A percentile compares a stretch with the other conserved stretches of the same genome.
Evolutionary conservation across 768 basidiomycete genomes (phyloP).

Genomic region (Scleroderma citrinum): DNA sequence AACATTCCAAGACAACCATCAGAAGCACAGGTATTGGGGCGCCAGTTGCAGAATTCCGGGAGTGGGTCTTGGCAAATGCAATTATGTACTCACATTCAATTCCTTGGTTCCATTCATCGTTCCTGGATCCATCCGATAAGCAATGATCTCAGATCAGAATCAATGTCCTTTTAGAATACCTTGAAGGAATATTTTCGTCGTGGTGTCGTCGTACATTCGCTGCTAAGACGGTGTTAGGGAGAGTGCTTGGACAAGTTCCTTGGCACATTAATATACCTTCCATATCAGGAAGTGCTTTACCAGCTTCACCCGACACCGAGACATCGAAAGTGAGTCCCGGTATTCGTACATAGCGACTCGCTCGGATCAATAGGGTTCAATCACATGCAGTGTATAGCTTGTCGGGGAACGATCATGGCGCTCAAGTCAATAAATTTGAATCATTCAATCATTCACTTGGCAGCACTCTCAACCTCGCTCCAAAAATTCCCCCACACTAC

Average conservation of each 20-base stretch:
- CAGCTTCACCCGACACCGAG: too few species aligned
- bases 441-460: too few species aligned
- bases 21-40: not conserved
- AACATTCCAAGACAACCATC: constrained; percentile 7
- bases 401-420: too few species aligned
- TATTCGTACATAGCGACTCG: too few species aligned
- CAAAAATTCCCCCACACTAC: too few species aligned
- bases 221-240: not conserved
- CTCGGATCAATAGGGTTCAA: too few species aligned
- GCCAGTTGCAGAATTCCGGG: not conserved
- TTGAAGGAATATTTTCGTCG: too few species aligned
- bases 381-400: too few species aligned
- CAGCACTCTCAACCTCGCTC: too few species aligned
- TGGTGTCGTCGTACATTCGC: not conserved
- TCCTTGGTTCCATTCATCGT: constrained; percentile 19
- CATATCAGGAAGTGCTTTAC: constrained; percentile 9
- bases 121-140: constrained; percentile 1
- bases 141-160: not conserved
- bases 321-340: too few species aligned
- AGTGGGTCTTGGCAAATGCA: constrained; percentile 18
- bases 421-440: too few species aligned
- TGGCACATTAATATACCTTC: not conserved
- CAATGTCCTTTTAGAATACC: too few species aligned
- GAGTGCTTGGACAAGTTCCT: not conserved
- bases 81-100: constrained; percentile 21